Evolutionary conservation across 2,329 filamentous ascomycete species (phyloP).

Genomic region (Talaromyces funiculosus): DNA sequence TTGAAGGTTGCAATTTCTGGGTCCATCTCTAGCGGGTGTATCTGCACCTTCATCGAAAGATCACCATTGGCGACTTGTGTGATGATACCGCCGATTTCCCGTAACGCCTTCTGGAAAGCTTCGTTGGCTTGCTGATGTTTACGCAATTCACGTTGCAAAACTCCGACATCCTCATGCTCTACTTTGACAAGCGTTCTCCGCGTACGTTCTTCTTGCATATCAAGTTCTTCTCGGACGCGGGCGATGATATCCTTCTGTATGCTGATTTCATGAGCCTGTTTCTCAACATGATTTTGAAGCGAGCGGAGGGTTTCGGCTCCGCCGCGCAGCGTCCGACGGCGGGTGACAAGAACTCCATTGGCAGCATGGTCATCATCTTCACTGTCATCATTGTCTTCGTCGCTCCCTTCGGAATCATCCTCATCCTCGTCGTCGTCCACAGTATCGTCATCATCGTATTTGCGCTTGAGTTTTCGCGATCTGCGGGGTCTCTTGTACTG

Average conservation of each 20-base stretch:
- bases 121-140: conserved; percentile 98
- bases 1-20: conserved; percentile 94
- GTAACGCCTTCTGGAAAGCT: conserved; percentile 93
- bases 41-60: conserved; percentile 85
- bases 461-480: conserved; percentile 30
- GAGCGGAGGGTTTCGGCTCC: conserved; percentile 52
- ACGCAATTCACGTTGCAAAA: conserved; percentile 85
- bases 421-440: conserved; percentile 13
- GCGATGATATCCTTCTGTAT: conserved; percentile 80
- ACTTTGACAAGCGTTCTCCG: conserved; percentile 75
- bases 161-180: conserved; percentile 80
- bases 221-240: conserved; percentile 76
- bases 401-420: conserved; percentile 34
- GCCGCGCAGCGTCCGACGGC: conserved; percentile 53
- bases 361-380: conserved; percentile 43
- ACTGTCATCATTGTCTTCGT: conserved; percentile 9
- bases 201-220: conserved; percentile 78
- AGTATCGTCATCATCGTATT: conserved; percentile 20
- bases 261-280: conserved; percentile 87
- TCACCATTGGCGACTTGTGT: conserved; percentile 91
- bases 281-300: conserved; percentile 83
- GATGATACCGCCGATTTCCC: conserved; percentile 95
- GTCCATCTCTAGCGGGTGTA: conserved; percentile 89
- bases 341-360: conserved; percentile 5
- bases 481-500: conserved; percentile 36